phyloP scores from a whole-genome alignment of 2,329 filamentous ascomycete genomes.

The Fusarium zealandicum region DNA sequence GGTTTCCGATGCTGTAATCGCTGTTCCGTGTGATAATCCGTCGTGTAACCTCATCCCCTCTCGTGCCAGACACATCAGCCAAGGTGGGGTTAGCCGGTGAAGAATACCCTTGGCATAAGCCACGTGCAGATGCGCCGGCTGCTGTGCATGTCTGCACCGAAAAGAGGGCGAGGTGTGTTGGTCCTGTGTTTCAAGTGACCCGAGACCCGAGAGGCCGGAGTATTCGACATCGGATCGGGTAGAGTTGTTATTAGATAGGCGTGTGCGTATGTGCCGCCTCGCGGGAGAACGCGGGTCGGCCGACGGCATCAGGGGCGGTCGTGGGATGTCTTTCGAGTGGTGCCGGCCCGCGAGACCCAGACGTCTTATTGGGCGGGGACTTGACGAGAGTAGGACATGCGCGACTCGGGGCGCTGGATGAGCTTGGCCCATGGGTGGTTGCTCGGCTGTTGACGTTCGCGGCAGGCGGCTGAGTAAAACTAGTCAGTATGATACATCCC shows the following conservation, averaged over 20 bases:
- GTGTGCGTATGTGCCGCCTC: constrained; percentile 16
- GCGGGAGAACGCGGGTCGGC: constrained; percentile 18
- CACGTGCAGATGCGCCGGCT: constrained; percentile 12
- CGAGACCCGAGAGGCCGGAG: constrained; percentile 17
- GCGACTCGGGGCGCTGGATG: constrained; percentile 46
- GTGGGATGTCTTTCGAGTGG: constrained; percentile 4
- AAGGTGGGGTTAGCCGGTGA: constrained; percentile 30
- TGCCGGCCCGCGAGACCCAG: constrained; percentile 18
- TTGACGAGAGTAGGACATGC: constrained; percentile 39
- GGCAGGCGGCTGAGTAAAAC: constrained; percentile 46
- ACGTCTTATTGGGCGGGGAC: constrained; percentile 42
- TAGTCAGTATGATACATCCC: constrained; percentile 32
- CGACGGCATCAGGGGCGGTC: constrained; percentile 16
- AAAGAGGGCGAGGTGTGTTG: constrained; percentile 16
- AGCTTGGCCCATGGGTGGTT: constrained; percentile 50
- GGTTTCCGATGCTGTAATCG: constrained; percentile 27
- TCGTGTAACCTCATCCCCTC: constrained; percentile 15
- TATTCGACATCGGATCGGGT: constrained; percentile 18
- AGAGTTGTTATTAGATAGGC: background rate
- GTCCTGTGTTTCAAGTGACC: constrained; percentile 14
- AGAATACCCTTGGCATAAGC: constrained; percentile 12
- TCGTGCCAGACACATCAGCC: constrained; percentile 5
- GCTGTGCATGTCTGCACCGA: constrained; percentile 11
- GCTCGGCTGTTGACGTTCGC: constrained; percentile 50
- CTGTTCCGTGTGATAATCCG: constrained; percentile 22